Percentiles rank a stretch among this genome's conserved stretches.
Conservation (phyloP, 306 rosid species). For the Rosa chinensis region DNA sequence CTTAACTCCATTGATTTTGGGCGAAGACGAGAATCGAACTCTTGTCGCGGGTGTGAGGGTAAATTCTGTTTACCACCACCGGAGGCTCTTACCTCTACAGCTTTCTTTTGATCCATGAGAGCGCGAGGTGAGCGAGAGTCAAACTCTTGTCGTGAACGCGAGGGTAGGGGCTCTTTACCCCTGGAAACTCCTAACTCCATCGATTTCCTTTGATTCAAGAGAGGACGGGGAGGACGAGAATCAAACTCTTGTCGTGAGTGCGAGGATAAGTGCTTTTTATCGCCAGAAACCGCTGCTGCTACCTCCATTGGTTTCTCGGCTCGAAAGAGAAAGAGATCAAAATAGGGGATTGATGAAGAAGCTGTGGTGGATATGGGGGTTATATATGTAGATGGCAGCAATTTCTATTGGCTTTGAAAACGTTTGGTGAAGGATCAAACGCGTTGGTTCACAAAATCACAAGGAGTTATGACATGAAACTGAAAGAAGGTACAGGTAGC, state of each 20-base stretch:
- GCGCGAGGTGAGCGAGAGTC: not conserved
- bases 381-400: not conserved
- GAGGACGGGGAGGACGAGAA: constrained; percentile 1
- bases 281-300: not conserved
- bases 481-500: constrained; percentile 17
- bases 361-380: not conserved
- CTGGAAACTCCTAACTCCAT: not conserved
- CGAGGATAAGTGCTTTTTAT: not conserved
- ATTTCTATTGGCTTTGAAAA: not conserved
- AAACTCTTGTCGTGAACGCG: not conserved
- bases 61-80: not conserved
- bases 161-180: not conserved
- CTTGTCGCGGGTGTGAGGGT: not conserved
- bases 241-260: not conserved
- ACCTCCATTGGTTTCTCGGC: constrained; percentile 10
- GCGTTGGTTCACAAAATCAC: constrained; percentile 21
- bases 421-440: constrained; percentile 43
- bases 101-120: not conserved
- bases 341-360: not conserved
- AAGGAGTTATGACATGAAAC: constrained; percentile 30
- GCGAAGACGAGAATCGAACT: constrained; percentile 7
- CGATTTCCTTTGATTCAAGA: constrained; percentile 1
- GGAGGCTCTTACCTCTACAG: not conserved
- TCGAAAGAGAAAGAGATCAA: not conserved
- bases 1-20: not conserved